A percentile compares a stretch with the other conserved stretches of the same genome.
Conservation (phyloP, 2,329 filamentous ascomycete species). For the Catunica adiposa region DNA sequence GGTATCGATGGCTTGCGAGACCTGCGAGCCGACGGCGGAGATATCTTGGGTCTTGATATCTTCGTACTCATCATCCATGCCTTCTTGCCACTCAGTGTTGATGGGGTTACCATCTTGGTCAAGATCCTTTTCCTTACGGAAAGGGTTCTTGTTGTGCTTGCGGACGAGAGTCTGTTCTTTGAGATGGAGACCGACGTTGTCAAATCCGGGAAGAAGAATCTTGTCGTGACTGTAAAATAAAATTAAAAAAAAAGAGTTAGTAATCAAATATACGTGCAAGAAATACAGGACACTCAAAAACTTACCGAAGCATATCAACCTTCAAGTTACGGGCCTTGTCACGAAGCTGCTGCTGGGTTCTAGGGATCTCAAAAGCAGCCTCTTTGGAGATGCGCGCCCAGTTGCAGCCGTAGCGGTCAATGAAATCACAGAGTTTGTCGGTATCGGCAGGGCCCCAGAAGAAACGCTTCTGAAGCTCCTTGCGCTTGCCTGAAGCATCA, state of each 20-base stretch:
- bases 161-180: constrained; percentile 32
- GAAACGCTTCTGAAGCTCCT: constrained; percentile 14
- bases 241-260: too few species aligned
- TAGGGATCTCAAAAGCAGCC: constrained; percentile 18
- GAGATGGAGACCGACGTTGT: constrained; percentile 31
- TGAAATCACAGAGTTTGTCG: constrained; percentile 10
- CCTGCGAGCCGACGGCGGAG: not conserved
- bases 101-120: constrained; percentile 24
- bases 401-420: constrained; percentile 14
- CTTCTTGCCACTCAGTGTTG: constrained; percentile 21
- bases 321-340: constrained; percentile 43
- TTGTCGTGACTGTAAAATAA: constrained; percentile 25
- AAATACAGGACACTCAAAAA: constrained; percentile 7
- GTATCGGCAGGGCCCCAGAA: constrained; percentile 17
- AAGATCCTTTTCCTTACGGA: constrained; percentile 30
- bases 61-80: constrained; percentile 14
- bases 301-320: constrained; percentile 32
- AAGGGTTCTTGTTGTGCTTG: constrained; percentile 31
- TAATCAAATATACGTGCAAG: not conserved
- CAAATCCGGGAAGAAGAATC: constrained; percentile 31
- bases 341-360: constrained; percentile 39
- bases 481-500: constrained; percentile 13
- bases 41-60: not conserved
- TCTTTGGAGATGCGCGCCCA: constrained; percentile 15
- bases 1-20: constrained; percentile 7